Base-by-base conservation (phyloP, 345 rosid species). In the Salix brachista region DNA sequence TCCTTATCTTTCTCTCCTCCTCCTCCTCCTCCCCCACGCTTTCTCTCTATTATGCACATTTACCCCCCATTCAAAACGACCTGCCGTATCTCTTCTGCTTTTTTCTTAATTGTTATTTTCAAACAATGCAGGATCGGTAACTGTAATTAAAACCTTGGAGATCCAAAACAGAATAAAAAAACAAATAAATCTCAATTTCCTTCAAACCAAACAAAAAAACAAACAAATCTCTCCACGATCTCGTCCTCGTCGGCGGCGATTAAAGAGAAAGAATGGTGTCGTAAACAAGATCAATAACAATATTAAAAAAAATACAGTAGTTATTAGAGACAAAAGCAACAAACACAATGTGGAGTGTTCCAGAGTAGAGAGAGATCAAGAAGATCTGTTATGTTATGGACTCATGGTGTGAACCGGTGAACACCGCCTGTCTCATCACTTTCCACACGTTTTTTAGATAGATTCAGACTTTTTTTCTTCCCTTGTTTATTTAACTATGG, bases 41-140 rank as follows among this genome's bases (percentile, higher is more conserved):
- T 82, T 18, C 75, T 82, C 74, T 79, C 91, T 74, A 81, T 65
- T 67, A 81, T 84, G 82, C 95, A 88, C 91, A 84, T 86, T 70
- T 78, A 48, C 54, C 62, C 28, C 68, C 72, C 84, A 73, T 46
- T 62, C 73, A 77, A 41, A 61, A 69, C 11, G 46, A 50, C 50
- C 61, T 11, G 44, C 23, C 84, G 56, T 46, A 44, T 44, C 48
- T 26, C 76, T 26, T 73, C 44, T 58, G 36, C 30, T 26, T 58
- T 58, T 65, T 67, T 19, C 23, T 25, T 21, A 37, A 34, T 26
- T 67, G 46, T 61, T 48, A 14, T 41, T 39, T 79, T 58, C 12
- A 30, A 74, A 64, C 84, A 87, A 85, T 87, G 86, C 36, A 78
- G 82, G 81, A 67, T 78, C 73, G 25, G 9, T 13, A 64, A 69